Evolutionary conservation across 139 green algal species (phyloP), one percentile per base, ranked within the genome.

Genomic region (Chlorella sp.): DNA sequence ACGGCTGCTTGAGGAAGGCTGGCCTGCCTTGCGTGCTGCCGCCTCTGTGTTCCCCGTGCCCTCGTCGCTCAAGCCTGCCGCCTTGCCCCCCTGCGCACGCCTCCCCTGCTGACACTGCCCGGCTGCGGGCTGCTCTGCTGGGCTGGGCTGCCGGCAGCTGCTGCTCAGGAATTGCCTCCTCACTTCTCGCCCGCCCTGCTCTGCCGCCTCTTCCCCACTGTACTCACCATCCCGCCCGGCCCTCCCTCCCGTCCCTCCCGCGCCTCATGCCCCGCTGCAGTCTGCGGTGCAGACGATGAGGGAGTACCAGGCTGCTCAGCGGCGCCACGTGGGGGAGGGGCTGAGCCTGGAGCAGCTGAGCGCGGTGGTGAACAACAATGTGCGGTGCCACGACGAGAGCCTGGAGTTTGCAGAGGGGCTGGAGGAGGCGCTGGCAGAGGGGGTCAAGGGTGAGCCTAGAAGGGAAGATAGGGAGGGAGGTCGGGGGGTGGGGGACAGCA

Each of bases 351-450:
- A 96, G 82, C 93, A 96, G 92, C 89, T 96, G 81, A 95, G 93
- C 81, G 96, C 96, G 12, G 91, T 97, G 36, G 69, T 96, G 3
- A 98, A 98, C 91, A 98, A 97, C 93, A 96, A 95, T 90, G 78
- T 96, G 24, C 92, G 95, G n/a, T 98, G 95, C 91, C 94, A 98
- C 88, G 94, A 97, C 60, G 93, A 97, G 92, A 94, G 90, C 64
- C 90, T 96, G 66, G 92, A 95, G 86, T 98, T 98, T 91, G 93
- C 91, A 22, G 94, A 96, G 57, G 91, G 94, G 42, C 91, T 98
- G 84, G 92, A 95, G 57, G 89, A 93, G 21, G 57, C 86, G 36
- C 73, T 94, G 42, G 84, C 39, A 26, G 89, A 84, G 24, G 7
- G 69, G 0, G 34, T 80, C 81, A 91, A 89, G 86, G 91, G 88